These are phyloP conservation scores for Tylopilus balloui DNA, from an alignment of 768 basidiomycete genomes.

Conservation along the genomic window DNA sequence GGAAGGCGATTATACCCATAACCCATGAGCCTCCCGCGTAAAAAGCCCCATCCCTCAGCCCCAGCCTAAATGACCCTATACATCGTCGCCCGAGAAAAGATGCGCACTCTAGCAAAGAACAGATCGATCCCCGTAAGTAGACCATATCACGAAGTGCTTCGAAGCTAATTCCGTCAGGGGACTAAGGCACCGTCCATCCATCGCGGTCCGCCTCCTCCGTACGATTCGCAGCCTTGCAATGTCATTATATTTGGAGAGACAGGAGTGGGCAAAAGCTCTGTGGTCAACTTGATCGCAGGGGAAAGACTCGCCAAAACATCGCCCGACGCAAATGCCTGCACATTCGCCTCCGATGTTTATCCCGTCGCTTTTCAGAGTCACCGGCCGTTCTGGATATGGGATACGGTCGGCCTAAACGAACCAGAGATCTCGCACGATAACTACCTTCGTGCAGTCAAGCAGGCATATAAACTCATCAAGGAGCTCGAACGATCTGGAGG, in stretches of 20 bases:
- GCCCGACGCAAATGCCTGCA: conserved; percentile 32
- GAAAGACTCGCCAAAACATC: conserved; percentile 27
- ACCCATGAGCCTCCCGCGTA: conserved; percentile 4
- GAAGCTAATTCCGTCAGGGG: conserved; percentile 1
- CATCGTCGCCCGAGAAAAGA: conserved; percentile 1
- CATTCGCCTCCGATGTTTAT: conserved; percentile 29
- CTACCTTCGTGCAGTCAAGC: conserved; percentile 25
- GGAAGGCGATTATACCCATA: conserved; percentile 8
- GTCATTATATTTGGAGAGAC: conserved; percentile 29
- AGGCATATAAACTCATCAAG: conserved; percentile 33
- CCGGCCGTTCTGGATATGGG: conserved; percentile 26
- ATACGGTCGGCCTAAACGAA: conserved; percentile 33
- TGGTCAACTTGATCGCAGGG: conserved; percentile 39
- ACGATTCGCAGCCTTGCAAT: conserved; percentile 16
- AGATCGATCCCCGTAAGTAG: conserved; percentile 10
- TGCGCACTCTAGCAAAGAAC: conserved; percentile 2
- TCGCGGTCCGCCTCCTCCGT: conserved; percentile 12
- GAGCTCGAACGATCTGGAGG: conserved; percentile 31
- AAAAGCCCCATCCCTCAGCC: neutral
- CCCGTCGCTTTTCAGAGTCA: conserved; percentile 12
- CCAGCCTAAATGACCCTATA: conserved; percentile 2
- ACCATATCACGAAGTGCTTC: neutral
- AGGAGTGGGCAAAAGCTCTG: conserved; percentile 37
- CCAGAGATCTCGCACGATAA: conserved; percentile 14
- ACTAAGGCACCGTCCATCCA: conserved; percentile 4